These are phyloP conservation scores for Cordyceps cateniannulata DNA, from an alignment of 2,329 filamentous ascomycete genomes.

Conservation along the genomic window DNA sequence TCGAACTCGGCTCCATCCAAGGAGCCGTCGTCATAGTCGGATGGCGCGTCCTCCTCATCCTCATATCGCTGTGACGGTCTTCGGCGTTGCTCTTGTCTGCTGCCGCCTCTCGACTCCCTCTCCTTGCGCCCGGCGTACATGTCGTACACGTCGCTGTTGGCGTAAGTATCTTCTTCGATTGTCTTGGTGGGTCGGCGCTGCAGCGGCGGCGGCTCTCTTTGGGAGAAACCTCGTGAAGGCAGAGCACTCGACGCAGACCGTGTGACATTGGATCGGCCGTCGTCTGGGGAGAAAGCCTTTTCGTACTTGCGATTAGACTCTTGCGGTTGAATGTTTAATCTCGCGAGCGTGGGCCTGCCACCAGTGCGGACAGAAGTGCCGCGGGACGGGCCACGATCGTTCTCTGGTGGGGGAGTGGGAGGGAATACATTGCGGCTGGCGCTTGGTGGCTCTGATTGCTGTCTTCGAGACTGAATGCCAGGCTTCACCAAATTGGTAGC, in stretches of 20 bases:
- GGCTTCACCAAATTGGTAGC: conserved; percentile 91
- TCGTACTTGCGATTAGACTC: conserved; percentile 49
- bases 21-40: conserved; percentile 62
- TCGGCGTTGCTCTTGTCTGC: conserved; percentile 13
- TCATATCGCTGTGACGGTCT: conserved; percentile 55
- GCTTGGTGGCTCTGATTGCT: conserved; percentile 78
- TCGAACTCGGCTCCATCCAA: conserved; percentile 77
- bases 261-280: conserved; percentile 28
- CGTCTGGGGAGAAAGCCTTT: conserved; percentile 43
- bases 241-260: conserved; percentile 40
- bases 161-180: conserved; percentile 55
- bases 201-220: conserved; percentile 28
- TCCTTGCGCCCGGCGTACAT: conserved; percentile 43
- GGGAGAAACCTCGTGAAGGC: conserved; percentile 37
- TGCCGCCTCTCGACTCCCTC: conserved; percentile 35
- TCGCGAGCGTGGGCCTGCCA: conserved; percentile 53
- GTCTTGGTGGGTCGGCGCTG: conserved; percentile 24
- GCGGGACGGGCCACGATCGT: conserved; percentile 57
- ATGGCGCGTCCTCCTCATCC: conserved; percentile 72
- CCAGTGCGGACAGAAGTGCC: conserved; percentile 57
- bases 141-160: conserved; percentile 61
- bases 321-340: conserved; percentile 55
- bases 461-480: conserved; percentile 69
- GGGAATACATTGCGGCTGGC: conserved; percentile 78
- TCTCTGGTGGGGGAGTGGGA: conserved; percentile 95